Base-by-base conservation (phyloP, 495 filamentous ascomycete species). In the Rhypophila decipiens region DNA sequence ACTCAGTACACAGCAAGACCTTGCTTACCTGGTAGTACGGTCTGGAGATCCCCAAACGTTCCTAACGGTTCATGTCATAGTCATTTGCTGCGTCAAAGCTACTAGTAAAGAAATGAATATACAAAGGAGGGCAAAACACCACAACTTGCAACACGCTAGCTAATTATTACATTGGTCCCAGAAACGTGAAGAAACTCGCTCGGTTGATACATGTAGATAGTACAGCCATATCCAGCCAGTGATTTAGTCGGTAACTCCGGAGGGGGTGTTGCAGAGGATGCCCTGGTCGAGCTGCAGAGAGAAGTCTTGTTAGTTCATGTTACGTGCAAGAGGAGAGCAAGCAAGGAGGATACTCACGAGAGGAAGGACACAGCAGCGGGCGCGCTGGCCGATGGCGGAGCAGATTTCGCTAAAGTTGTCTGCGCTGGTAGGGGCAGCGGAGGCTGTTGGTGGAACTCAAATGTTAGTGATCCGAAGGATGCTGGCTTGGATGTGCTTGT, bases 351-450 rank as follows among this genome's bases (percentile, higher is more conserved):
- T 8, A 12, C 60, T 46, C 46, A 64, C 60, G 27, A 68, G 39
- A 3, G 69, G 67, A 11, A 72, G 47, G 36, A 65, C 64, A 43
- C 69, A 72, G 66, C 69, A 72, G 49, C 69, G 67, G 24, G 69
- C 67, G 7, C 65, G 67, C 61, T 72, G 64, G 54, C 69, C 67
- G 41, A 66, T 60, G 42, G 19, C 65, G 0, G 68, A 39, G 57
- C 69, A 72, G 43, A 59, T 24, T 2, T 50, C 20, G 40, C 39
- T 56, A 59, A 72, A 72, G 35, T 59, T 29, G 33, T 5, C n/a
- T 9, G 67, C 61, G 38, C 23, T 45, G 40, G 58, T 54, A 15
- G 63, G 60, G 17, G 49, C 49, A 0, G 42, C n/a, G 2, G 66
- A 50, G 11, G 67, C 61, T 64, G 27, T 9, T 3, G 8, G 15